Evolutionary conservation across 192 early-diverging fungal genomes (phyloP), one percentile per base, ranked within the genome.

Genomic region (Globomyces pollinis-pini): DNA sequence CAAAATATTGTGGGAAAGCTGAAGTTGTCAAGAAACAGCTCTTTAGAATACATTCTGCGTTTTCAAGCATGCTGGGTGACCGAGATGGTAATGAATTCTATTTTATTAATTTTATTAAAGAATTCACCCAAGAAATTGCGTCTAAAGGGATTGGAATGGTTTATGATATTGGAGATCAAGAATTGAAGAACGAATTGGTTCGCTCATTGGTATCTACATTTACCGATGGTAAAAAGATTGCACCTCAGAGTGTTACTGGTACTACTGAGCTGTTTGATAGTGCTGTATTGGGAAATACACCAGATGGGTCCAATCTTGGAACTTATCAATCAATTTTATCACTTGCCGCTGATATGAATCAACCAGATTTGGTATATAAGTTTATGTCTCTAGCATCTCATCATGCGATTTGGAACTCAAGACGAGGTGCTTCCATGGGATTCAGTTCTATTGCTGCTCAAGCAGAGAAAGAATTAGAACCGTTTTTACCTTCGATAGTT

Each of bases 321-420:
- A 73, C 70, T 8, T 75, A 75, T 42, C 65, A 71, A 67, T 86
- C 84, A 18, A 79, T 97, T 29, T 74, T 91, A 42, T 89, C 87
- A 1, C 74, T 97, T n/a, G 92, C 94, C 0, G 84, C 86, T 13
- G 94, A 94, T 36, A 83, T 97, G 80, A 93, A 91, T 52, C 90
- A 94, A 38, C 92, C 94, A 2, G 89, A 94, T 45, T 72, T 97
- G 13, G 88, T 94, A 4, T 95, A 94, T 70, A 87, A 88, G 57
- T 91, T 97, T 60, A 91, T 94, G 86, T 86, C 89, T 32, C 73
- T 97, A 6, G 94, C 94, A 0, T 87, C 86, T 32, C 89, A 95
- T 64, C 87, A 91, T 47, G 91, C 91, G 5, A 83, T 93, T 74
- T 94, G 91, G 90, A 85, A 86, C 59, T 91, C 91, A 12, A 73